Conservation (phyloP, 306 rosid species). For the Cicer yamashitae region DNA sequence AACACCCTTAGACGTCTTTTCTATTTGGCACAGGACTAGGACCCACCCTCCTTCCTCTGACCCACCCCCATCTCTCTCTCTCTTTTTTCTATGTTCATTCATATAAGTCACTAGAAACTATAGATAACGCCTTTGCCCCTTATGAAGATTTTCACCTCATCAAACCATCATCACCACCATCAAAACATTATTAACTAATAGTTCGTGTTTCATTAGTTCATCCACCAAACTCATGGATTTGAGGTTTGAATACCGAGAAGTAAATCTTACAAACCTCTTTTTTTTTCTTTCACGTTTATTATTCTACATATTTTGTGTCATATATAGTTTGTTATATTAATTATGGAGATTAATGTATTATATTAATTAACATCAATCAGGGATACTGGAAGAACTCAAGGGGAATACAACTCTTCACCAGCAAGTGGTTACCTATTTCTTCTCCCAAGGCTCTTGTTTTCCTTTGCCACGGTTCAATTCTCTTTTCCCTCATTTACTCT, state of each 20-base stretch:
- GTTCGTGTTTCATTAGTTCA: not conserved
- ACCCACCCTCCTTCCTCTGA: constrained; percentile 8
- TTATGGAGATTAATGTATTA: not conserved
- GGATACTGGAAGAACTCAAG: constrained; percentile 65
- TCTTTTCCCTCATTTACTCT: not conserved
- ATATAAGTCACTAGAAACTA: not conserved
- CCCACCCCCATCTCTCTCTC: not conserved
- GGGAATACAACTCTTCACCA: constrained; percentile 74
- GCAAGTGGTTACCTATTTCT: constrained; percentile 78
- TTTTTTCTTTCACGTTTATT: not conserved
- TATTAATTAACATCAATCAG: constrained; percentile 44
- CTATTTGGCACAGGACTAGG: not conserved
- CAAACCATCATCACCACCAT: constrained; percentile 11
- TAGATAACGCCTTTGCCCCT: not conserved
- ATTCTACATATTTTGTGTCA: not conserved
- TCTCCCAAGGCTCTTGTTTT: constrained; percentile 79
- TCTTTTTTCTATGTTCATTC: not conserved
- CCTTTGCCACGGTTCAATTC: constrained; percentile 79
- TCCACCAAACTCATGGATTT: constrained; percentile 41
- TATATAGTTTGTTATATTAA: not conserved
- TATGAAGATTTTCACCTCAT: not conserved
- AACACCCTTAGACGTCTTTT: not conserved
- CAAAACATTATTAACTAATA: not conserved
- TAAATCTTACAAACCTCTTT: constrained; percentile 28
- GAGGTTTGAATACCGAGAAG: constrained; percentile 58